A percentile compares a stretch with the other conserved stretches of the same genome.
phyloP scores from a whole-genome alignment of 805 yeast species.

The Candida arabinofermentans region DNA sequence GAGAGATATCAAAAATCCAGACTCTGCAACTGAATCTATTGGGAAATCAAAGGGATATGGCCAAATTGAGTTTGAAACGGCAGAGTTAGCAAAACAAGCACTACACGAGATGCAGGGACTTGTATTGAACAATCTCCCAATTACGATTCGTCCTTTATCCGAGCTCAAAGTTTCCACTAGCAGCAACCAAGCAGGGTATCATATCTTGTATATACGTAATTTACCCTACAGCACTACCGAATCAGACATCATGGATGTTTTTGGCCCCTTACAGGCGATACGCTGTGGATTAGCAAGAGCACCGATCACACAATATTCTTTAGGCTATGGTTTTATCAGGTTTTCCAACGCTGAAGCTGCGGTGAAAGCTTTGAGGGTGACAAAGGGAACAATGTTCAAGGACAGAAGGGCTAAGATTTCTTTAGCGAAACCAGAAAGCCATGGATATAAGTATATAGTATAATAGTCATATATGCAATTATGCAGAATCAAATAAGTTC shows the following conservation, averaged over 20 bases:
- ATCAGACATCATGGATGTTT: slow-evolving; percentile 21
- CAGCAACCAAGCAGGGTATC: slow-evolving; percentile 10
- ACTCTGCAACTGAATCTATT: neutral
- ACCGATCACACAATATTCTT: slow-evolving; percentile 24
- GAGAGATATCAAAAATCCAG: slow-evolving; percentile 6
- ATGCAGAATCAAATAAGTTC: neutral
- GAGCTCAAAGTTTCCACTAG: slow-evolving; percentile 11
- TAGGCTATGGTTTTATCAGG: slow-evolving; percentile 63
- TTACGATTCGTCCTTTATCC: slow-evolving; percentile 12
- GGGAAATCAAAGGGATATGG: slow-evolving; percentile 24
- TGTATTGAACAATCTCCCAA: slow-evolving; percentile 27
- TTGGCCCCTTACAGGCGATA: slow-evolving; percentile 26
- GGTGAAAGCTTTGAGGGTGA: slow-evolving; percentile 39
- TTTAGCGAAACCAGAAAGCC: slow-evolving; percentile 23
- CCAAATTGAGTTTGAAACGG: slow-evolving; percentile 18
- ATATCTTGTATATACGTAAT: slow-evolving; percentile 25
- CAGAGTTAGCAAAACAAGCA: slow-evolving; percentile 22
- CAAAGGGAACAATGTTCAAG: slow-evolving; percentile 40
- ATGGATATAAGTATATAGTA: slow-evolving; percentile 25
- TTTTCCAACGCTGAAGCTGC: slow-evolving; percentile 43
- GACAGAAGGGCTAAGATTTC: slow-evolving; percentile 39
- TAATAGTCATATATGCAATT: slow-evolving; percentile 4
- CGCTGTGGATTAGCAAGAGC: slow-evolving; percentile 27
- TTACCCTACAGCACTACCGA: slow-evolving; percentile 26
- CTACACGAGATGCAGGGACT: slow-evolving; percentile 29